Conservation (phyloP, 352 stramenopile genomes). For the Globisporangium radiosum region DNA sequence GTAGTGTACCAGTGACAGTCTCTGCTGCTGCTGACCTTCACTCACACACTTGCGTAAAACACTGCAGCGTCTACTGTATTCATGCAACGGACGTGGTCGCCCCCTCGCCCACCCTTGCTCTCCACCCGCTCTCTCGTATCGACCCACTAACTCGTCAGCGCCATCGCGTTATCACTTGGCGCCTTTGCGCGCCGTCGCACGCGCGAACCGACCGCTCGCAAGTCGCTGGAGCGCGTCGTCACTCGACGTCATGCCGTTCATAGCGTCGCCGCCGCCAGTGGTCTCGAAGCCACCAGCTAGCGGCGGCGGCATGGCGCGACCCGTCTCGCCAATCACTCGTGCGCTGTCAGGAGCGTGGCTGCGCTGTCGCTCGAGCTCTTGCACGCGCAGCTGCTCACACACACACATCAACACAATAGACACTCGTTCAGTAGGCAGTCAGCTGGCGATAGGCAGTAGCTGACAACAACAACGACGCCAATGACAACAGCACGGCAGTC, state of each 20-base stretch:
- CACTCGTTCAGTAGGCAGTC: neutral
- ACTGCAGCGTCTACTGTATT: conserved; percentile 6
- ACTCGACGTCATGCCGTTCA: neutral
- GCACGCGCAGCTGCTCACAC: conserved; percentile 18
- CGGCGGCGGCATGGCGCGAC: neutral
- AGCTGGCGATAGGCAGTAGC: neutral
- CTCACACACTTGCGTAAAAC: neutral
- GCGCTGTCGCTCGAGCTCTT: conserved; percentile 24
- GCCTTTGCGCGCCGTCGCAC: conserved; percentile 3
- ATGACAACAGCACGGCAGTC: neutral
- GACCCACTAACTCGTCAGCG: too few species aligned
- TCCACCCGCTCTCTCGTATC: too few species aligned
- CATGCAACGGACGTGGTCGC: neutral
- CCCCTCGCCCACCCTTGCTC: neutral
- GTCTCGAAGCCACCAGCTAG: neutral
- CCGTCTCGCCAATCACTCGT: neutral
- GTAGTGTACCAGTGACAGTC: too few species aligned
- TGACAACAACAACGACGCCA: neutral
- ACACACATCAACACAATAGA: neutral
- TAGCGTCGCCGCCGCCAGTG: neutral
- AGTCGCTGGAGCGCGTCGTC: conserved; percentile 1
- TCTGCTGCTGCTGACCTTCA: too few species aligned
- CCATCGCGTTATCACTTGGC: conserved; percentile 4
- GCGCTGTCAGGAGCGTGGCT: neutral
- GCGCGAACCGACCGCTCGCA: conserved; percentile 5